Percentiles rank a stretch among this genome's conserved stretches.
These are phyloP conservation scores for Pichia deserticola DNA, from an alignment of 805 yeast species.

Conservation along the genomic window DNA sequence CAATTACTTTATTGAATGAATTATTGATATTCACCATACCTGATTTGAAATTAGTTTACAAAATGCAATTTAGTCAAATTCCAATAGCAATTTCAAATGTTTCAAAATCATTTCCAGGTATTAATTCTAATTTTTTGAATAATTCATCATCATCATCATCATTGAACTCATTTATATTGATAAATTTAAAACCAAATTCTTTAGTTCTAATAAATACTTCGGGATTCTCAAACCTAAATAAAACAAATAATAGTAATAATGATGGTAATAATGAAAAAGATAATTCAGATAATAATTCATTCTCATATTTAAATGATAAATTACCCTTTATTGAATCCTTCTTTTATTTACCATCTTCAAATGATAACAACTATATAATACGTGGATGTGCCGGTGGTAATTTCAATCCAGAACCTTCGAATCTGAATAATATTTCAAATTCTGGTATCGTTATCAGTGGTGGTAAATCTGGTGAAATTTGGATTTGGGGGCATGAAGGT, in stretches of 20 bases:
- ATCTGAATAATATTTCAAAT: not conserved
- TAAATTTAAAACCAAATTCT: slow-evolving; percentile 11
- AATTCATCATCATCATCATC: too few relatives aligned
- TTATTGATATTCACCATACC: slow-evolving; percentile 10
- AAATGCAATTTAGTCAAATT: slow-evolving; percentile 4
- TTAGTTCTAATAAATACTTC: slow-evolving; percentile 8
- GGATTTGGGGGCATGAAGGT: slow-evolving; percentile 14
- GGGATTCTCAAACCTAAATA: slow-evolving; percentile 1
- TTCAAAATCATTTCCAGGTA: slow-evolving; percentile 4
- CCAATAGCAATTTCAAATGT: slow-evolving; percentile 9
- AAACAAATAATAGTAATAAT: not conserved
- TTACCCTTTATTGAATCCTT: slow-evolving; percentile 12
- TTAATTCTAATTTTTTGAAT: too few relatives aligned
- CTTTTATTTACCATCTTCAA: slow-evolving; percentile 9
- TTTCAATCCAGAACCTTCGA: not conserved
- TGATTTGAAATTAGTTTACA: slow-evolving; percentile 6
- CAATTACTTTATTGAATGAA: slow-evolving; percentile 10
- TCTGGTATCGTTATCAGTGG: slow-evolving; percentile 12
- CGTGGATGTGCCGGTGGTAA: slow-evolving; percentile 14
- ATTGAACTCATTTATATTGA: slow-evolving; percentile 2
- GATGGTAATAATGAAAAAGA: too few relatives aligned
- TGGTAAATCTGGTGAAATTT: slow-evolving; percentile 11
- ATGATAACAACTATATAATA: slow-evolving; percentile 8
- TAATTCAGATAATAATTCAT: too few relatives aligned
- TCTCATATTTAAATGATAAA: not conserved